Conservation (phyloP, 2,329 filamentous ascomycete genomes). For the Aureobasidium mangrovei region DNA sequence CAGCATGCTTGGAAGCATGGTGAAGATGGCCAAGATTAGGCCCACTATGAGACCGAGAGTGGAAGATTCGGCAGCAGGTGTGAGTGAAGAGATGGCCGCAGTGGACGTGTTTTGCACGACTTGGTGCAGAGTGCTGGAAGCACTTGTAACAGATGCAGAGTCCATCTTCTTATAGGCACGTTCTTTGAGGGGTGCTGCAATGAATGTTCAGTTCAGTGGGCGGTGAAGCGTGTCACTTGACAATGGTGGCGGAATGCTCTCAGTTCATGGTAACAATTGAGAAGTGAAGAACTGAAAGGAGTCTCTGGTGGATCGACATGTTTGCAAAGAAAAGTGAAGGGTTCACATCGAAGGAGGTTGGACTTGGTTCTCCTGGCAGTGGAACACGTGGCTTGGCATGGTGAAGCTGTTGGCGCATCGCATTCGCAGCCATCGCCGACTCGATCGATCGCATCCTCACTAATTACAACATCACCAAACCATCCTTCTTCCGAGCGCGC, state of each 20-base stretch:
- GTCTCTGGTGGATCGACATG: too few species aligned
- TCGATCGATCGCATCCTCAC: neutral
- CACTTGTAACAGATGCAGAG: neutral
- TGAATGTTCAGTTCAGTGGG: too few species aligned
- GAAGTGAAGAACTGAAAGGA: too few species aligned
- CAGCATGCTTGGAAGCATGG: conserved; percentile 47
- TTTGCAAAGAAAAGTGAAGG: neutral
- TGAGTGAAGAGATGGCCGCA: neutral
- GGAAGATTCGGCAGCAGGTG: neutral
- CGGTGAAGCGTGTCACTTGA: too few species aligned
- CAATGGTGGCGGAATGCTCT: too few species aligned
- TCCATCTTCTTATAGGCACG: too few species aligned
- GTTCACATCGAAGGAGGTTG: neutral
- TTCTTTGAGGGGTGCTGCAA: too few species aligned
- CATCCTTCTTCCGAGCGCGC: neutral
- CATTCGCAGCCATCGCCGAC: neutral
- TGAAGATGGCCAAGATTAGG: conserved; percentile 27
- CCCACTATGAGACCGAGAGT: conserved; percentile 11
- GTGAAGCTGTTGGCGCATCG: neutral
- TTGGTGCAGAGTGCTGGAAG: neutral
- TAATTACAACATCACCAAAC: neutral
- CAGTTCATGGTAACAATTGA: too few species aligned
- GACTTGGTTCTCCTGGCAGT: neutral
- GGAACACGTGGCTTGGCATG: conserved; percentile 6
- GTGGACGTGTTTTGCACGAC: conserved; percentile 1